Evolutionary conservation across 352 stramenopile genomes (phyloP).

Genomic region (Plasmopara halstedii): DNA sequence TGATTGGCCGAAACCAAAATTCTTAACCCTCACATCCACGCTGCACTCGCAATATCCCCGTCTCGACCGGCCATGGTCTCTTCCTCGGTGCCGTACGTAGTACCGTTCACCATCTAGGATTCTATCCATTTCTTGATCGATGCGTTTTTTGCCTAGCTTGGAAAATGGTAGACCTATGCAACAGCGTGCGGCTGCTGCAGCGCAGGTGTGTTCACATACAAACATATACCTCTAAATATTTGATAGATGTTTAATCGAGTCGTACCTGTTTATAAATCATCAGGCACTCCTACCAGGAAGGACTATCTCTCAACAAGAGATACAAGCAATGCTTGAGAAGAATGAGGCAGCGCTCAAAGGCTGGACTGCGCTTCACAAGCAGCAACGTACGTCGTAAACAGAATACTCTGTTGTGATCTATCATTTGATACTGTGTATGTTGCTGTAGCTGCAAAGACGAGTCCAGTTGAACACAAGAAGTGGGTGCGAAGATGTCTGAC

Average conservation of each 20-base stretch:
- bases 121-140: constrained; percentile 2
- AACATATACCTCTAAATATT: neutral
- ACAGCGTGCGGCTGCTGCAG: constrained; percentile 49
- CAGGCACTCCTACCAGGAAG: constrained; percentile 34
- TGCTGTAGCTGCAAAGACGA: constrained; percentile 39
- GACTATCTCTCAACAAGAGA: constrained; percentile 50
- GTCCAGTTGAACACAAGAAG: constrained; percentile 54
- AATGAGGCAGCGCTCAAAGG: constrained; percentile 69
- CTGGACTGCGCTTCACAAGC: constrained; percentile 66
- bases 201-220: constrained; percentile 28
- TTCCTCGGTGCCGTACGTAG: constrained; percentile 21
- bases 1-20: constrained; percentile 11
- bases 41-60: constrained; percentile 7
- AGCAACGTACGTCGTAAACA: constrained; percentile 48
- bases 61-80: constrained; percentile 13
- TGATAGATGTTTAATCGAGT: neutral
- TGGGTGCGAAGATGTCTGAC: constrained; percentile 59
- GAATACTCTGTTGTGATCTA: neutral
- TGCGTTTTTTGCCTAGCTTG: constrained; percentile 8
- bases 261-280: neutral
- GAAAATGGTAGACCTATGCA: constrained; percentile 32
- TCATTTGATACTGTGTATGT: neutral
- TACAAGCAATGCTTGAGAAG: constrained; percentile 82
- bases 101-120: neutral
- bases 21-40: constrained; percentile 8